Evolutionary conservation across 176 grass and related monocot species (phyloP), one percentile per base, ranked within the genome.

Genomic region (Oryza officinalis): DNA sequence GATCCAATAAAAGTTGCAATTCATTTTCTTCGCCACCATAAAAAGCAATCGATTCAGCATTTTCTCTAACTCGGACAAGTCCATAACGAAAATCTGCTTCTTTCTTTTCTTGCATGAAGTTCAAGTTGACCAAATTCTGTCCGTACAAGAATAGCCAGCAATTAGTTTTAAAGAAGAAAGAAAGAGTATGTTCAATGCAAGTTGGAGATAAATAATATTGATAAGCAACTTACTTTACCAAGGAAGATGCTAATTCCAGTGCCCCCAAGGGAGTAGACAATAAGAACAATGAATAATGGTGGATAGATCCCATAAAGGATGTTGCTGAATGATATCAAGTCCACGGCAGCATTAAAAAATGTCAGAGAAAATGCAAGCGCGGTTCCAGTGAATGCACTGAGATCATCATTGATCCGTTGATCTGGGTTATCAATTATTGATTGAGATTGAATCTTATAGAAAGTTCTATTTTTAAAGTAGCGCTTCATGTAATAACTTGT

Each of bases 21-120:
- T 98, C 96, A 47, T 95, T 98, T 87, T 87, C 91, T 85, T 95
- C 96, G 32, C 96, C 96, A 33, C 91, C 96, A 76, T 98, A 95
- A 88, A 98, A 98, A 43, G 96, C 93, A 85, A 98, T 94, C 23
- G 96, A 98, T 85, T 98, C 96, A 37, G 93, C 93, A 90, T 98
- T 98, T 95, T 98, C 96, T 91, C 96, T 87, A 85, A 98, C 93
- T 54, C 93, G 88, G 4, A 98, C 93, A 90, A 98, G 93, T 72
- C 96, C 96, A 45, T 93, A 98, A 67, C 96, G 87, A 88, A 98
- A 98, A 94, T 98, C 93, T 77, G 96, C 96, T 88, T 98, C 96
- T 88, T 95, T 98, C 83, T 98, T 98, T 81, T 98, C 96, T 98
- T 98, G 93, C 96, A 98, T 92, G 89, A 98, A 98, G 83, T 95